Conservation (phyloP, 1,284 basidiomycete species). For the Malassezia dermatis region DNA sequence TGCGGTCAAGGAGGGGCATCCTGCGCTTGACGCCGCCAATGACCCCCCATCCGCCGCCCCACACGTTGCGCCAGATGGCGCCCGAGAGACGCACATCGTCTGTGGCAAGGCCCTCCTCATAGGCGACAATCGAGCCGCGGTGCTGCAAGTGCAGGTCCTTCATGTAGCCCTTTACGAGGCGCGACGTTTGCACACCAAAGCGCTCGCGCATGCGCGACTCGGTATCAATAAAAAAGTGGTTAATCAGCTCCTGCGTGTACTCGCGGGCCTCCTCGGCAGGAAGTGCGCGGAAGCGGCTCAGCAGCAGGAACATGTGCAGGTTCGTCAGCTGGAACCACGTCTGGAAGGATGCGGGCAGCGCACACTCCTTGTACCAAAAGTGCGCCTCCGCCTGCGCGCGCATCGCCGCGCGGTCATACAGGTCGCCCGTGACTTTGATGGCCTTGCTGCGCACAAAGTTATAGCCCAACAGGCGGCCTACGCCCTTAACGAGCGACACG, state of each 20-base stretch:
- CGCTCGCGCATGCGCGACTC: conserved; percentile 73
- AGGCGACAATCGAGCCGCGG: conserved; percentile 67
- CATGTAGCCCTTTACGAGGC: conserved; percentile 79
- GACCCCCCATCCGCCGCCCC: conserved; percentile 53
- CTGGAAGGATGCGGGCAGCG: conserved; percentile 84
- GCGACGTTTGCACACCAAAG: conserved; percentile 63
- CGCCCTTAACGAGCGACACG: conserved; percentile 35
- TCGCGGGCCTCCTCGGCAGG: conserved; percentile 58
- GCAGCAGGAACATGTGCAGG: conserved; percentile 81
- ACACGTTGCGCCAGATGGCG: conserved; percentile 83
- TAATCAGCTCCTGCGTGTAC: conserved; percentile 71
- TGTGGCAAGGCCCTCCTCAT: conserved; percentile 64
- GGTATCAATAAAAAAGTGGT: conserved; percentile 91
- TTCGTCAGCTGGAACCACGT: conserved; percentile 95
- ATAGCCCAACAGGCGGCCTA: conserved; percentile 54
- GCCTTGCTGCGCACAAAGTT: conserved; percentile 52
- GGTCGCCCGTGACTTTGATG: conserved; percentile 53
- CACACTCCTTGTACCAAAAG: conserved; percentile 56
- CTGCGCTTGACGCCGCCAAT: conserved; percentile 49
- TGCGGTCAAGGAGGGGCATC: conserved; percentile 4
- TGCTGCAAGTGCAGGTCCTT: conserved; percentile 80
- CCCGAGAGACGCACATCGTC: conserved; percentile 56
- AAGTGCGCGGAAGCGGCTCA: conserved; percentile 74
- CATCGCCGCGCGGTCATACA: conserved; percentile 53
- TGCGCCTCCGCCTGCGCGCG: conserved; percentile 46